phyloP scores from a whole-genome alignment of 176 grass and related monocot genomes.

The Panicum miliaceum region DNA sequence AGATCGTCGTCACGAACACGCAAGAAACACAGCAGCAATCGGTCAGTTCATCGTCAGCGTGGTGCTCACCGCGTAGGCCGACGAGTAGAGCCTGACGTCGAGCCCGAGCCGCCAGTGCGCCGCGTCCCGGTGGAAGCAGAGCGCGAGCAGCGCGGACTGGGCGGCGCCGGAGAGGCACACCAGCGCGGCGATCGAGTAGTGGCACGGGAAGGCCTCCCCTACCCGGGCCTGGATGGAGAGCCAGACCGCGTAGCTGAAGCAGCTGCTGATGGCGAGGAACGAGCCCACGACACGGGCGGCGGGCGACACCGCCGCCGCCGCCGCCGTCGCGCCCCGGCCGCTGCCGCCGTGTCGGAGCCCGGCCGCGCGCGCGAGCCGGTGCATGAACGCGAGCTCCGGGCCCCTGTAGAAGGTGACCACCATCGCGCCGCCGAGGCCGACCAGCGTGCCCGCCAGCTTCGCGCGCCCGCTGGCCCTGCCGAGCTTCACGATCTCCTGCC shows the following conservation, averaged over 20 bases:
- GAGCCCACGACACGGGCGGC: constrained; percentile 36
- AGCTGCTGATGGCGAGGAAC: constrained; percentile 53
- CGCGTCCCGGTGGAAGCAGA: constrained; percentile 30
- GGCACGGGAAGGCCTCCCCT: constrained; percentile 53
- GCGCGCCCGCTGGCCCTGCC: constrained; percentile 45
- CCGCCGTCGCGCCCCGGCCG: not conserved
- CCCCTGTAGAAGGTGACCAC: constrained; percentile 70
- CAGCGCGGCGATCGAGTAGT: constrained; percentile 65
- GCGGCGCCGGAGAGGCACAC: constrained; percentile 51
- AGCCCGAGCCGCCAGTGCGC: constrained; percentile 53
- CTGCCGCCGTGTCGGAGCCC: not conserved
- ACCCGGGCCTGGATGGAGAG: constrained; percentile 61
- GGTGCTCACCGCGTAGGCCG: constrained; percentile 48
- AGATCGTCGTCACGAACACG: too few relatives aligned
- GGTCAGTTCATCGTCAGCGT: not conserved
- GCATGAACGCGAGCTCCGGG: constrained; percentile 37
- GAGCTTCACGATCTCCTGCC: constrained; percentile 53
- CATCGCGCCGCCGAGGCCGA: constrained; percentile 59
- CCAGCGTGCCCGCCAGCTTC: constrained; percentile 57
- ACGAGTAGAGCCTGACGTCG: constrained; percentile 53
- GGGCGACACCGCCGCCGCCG: not conserved
- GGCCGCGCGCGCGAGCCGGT: not conserved
- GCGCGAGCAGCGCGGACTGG: constrained; percentile 49
- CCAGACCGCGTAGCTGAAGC: constrained; percentile 61
- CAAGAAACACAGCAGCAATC: not conserved